Evolutionary conservation across 2,329 filamentous ascomycete genomes (phyloP).

Genomic region (Penicillium glabrum): DNA sequence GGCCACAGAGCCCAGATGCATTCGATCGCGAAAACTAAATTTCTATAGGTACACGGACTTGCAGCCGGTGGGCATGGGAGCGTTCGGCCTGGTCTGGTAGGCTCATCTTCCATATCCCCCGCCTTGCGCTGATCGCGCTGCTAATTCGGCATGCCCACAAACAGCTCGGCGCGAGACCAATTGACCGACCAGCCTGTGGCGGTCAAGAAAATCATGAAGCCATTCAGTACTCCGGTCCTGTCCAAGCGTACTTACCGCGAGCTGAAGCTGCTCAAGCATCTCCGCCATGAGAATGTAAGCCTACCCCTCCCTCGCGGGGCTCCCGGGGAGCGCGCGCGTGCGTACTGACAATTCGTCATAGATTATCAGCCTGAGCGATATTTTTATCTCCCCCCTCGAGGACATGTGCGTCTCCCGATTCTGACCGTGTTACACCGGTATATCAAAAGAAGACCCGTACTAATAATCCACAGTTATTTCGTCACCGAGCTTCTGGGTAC

Average conservation of each 20-base stretch:
- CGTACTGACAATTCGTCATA: conserved; percentile 36
- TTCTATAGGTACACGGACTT: conserved; percentile 84
- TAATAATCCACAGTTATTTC: conserved; percentile 69
- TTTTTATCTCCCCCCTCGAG: conserved; percentile 98
- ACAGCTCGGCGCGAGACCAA: conserved; percentile 93
- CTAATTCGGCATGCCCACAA: conserved; percentile 16
- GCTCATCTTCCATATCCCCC: conserved; percentile 25
- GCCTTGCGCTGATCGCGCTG: conserved; percentile 1
- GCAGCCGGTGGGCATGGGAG: conserved; percentile 98
- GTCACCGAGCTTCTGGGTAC: conserved; percentile 97
- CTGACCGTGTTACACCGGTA: not conserved
- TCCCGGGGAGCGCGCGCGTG: not conserved
- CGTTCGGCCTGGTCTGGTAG: conserved; percentile 97
- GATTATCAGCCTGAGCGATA: conserved; percentile 98
- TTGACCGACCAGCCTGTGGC: conserved; percentile 95
- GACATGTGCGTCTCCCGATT: conserved; percentile 71
- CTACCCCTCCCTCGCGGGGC: not conserved
- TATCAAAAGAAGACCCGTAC: conserved; percentile 3
- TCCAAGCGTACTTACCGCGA: conserved; percentile 98
- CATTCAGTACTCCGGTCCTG: conserved; percentile 97
- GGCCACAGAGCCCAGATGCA: not conserved
- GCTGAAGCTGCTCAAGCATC: conserved; percentile 93
- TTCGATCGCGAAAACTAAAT: not conserved
- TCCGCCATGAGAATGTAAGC: conserved; percentile 91
- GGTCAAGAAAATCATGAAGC: conserved; percentile 99